These are phyloP conservation scores for Filosporella fistucella DNA, from an alignment of 495 filamentous ascomycete genomes.

Conservation along the genomic window DNA sequence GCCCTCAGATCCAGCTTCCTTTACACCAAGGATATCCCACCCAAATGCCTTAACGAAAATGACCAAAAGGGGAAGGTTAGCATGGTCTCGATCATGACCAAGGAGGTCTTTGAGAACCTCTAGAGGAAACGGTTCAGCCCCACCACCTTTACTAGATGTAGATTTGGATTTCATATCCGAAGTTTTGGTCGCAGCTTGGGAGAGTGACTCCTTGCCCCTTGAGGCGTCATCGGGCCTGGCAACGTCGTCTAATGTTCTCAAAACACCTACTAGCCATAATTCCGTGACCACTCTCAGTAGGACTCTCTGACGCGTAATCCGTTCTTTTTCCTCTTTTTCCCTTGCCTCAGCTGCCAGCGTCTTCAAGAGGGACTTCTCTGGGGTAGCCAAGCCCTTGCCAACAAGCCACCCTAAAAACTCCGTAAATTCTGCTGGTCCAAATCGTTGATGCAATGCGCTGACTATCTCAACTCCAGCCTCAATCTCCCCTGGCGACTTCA, in stretches of 20 bases:
- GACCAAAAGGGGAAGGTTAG: constrained; percentile 85
- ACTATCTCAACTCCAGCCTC: constrained; percentile 88
- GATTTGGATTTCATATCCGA: constrained; percentile 49
- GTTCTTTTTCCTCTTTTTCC: constrained; percentile 95
- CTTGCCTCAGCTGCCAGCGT: constrained; percentile 70
- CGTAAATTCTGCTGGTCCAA: constrained; percentile 87
- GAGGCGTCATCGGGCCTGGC: constrained; percentile 78
- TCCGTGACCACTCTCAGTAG: constrained; percentile 90
- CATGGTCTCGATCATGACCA: constrained; percentile 87
- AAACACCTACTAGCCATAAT: constrained; percentile 87
- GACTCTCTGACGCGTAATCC: constrained; percentile 77
- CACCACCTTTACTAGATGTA: constrained; percentile 45
- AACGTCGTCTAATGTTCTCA: constrained; percentile 87
- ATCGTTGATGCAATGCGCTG: constrained; percentile 92
- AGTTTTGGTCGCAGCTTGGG: constrained; percentile 40
- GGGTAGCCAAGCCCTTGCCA: constrained; percentile 86
- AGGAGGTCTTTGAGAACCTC: constrained; percentile 96
- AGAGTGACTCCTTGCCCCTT: constrained; percentile 55
- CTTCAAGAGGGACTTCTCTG: constrained; percentile 83
- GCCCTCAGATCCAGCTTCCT: constrained; percentile 60
- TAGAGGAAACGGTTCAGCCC: constrained; percentile 83
- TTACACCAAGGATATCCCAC: constrained; percentile 90
- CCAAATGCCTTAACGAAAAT: constrained; percentile 93
- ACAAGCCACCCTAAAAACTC: constrained; percentile 88
- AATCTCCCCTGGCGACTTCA: constrained; percentile 87